Evolutionary conservation across 2,329 filamentous ascomycete species (phyloP), one percentile per base, ranked within the genome.

Genomic region (Trichoderma asperellum): DNA sequence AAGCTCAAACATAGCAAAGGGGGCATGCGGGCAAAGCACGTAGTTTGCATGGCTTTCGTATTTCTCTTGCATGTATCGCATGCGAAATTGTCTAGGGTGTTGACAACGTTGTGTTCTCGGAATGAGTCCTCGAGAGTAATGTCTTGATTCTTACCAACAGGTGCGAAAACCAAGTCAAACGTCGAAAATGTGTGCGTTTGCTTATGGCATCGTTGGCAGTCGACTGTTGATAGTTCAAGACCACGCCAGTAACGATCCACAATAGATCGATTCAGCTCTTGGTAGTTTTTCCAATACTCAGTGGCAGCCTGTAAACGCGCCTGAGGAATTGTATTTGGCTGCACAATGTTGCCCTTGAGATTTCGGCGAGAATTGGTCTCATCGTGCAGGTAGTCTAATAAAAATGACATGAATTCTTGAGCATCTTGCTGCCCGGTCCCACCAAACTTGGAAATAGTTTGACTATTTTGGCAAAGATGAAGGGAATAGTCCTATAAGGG

Each of bases 371-470:
- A 78, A 77, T 97, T 96, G 5, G 96, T 89, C 79, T 99, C 96
- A 76, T 96, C 92, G 74, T 95, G 91, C 14, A 98, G 84, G 73
- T 91, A 90, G 65, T 92, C 89, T 47, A 97, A 85, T 32, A 97
- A 79, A 76, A 96, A 97, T 57, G 89, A 89, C 73, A 95, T 89
- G 73, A 97, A 97, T 75, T 98, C 96, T 73, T 94, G 92, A 1
- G 94, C 91, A 76, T 99, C 96, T 80, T 98, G 96, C 77, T 98
- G 95, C 61, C 88, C 83, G 29, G 85, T 84, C 52, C 92, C 90
- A 16, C 90, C 92, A 82, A 94, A 96, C 7, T 87, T 73, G 71
- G 61, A 75, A 68, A 43, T 72, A 68, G 62, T 70, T 68, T 55
- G 74, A 74, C 68, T 79, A 71, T 68, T 60, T 32, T 78, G 75